phyloP scores from a whole-genome alignment of 2,329 filamentous ascomycete species.

The Phyllosticta ampelicida region DNA sequence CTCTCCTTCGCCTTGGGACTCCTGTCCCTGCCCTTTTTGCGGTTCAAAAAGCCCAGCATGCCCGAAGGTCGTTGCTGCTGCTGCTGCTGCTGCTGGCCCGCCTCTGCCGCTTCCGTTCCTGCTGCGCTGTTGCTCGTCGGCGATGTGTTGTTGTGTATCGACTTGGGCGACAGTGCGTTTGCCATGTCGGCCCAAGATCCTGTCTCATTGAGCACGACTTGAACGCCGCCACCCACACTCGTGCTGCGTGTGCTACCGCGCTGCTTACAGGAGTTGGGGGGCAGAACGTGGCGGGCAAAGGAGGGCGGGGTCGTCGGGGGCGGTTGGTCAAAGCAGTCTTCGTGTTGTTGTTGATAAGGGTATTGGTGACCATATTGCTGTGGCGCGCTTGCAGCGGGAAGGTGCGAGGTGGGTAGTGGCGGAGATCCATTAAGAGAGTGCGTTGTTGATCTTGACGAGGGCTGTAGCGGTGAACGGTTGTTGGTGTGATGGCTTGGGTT shows the following conservation, averaged over 20 bases:
- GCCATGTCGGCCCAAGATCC: conserved; percentile 88
- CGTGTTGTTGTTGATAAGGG: conserved; percentile 5
- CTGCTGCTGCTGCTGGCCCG: conserved; percentile 20
- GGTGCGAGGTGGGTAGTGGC: conserved; percentile 26
- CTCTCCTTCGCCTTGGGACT: conserved; percentile 92
- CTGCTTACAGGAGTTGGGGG: conserved; percentile 33
- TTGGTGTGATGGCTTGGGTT: conserved; percentile 14
- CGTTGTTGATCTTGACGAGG: conserved; percentile 29
- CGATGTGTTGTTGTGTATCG: not conserved
- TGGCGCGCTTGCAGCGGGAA: conserved; percentile 19
- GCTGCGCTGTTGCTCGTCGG: conserved; percentile 16
- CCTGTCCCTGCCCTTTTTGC: conserved; percentile 81
- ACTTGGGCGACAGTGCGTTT: conserved; percentile 61
- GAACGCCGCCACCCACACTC: conserved; percentile 72
- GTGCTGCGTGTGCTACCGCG: conserved; percentile 58
- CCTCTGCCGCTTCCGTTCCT: conserved; percentile 7
- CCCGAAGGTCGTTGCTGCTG: conserved; percentile 49
- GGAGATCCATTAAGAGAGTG: conserved; percentile 39
- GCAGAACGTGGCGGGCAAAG: conserved; percentile 21
- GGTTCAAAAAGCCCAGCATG: conserved; percentile 79
- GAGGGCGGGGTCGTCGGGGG: conserved; percentile 16
- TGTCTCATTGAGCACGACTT: conserved; percentile 80
- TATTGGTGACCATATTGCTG: conserved; percentile 14
- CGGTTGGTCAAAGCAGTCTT: conserved; percentile 12
- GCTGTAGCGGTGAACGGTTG: not conserved